Percentiles rank a stretch among this genome's conserved stretches.
These are phyloP conservation scores for Microstegium vimineum DNA, from an alignment of 176 grass and related monocot genomes.

Conservation along the genomic window DNA sequence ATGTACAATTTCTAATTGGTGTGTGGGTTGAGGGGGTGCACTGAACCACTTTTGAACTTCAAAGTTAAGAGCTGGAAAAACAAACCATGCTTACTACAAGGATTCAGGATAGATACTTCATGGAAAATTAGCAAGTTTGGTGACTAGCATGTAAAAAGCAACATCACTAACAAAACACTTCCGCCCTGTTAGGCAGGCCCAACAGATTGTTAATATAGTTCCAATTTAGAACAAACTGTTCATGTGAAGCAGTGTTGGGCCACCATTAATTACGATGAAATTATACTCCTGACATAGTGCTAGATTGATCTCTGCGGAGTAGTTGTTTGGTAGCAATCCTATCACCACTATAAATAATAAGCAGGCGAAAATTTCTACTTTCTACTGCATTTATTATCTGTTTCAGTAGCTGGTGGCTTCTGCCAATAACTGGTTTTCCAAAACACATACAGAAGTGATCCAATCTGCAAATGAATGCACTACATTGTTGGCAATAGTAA, in stretches of 20 bases:
- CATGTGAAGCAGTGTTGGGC: neutral
- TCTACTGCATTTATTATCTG: constrained; percentile 27
- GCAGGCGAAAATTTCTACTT: neutral
- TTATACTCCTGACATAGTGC: neutral
- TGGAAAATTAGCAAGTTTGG: neutral
- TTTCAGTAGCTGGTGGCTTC: neutral
- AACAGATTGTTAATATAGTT: neutral
- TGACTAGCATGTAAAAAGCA: neutral
- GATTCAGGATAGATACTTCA: neutral
- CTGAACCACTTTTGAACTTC: neutral
- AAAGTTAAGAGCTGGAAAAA: neutral
- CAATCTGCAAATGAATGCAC: constrained; percentile 8
- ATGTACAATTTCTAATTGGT: neutral
- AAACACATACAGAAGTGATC: neutral
- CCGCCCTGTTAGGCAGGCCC: neutral
- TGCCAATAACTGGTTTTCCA: neutral
- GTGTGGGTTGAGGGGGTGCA: neutral
- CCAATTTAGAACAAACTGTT: constrained; percentile 2
- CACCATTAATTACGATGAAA: neutral
- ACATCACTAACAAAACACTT: neutral
- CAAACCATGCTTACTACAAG: neutral
- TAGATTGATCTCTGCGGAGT: neutral
- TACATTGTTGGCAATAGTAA: constrained; percentile 6
- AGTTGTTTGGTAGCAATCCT: constrained; percentile 22
- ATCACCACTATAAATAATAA: neutral